Percentiles rank a stretch among this genome's conserved stretches.
Conservation (phyloP, 1,284 basidiomycete species). For the Rhodofomes roseus region DNA sequence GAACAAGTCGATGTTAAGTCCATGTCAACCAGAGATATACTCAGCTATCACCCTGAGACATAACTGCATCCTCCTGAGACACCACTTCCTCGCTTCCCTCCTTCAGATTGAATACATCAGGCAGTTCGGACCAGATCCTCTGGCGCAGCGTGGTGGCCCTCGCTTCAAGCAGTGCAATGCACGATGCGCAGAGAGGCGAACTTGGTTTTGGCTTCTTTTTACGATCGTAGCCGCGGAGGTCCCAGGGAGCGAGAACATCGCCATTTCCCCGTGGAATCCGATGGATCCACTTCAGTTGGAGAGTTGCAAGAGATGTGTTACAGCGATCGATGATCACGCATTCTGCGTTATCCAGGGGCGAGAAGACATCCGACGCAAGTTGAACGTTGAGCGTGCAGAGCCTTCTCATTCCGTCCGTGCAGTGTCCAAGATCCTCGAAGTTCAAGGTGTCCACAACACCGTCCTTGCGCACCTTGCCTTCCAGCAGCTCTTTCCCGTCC, state of each 20-base stretch:
- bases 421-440: neutral
- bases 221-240: neutral
- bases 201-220: too few species aligned
- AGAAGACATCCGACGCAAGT: neutral
- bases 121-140: neutral
- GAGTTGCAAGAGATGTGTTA: neutral
- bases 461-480: neutral
- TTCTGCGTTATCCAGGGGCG: neutral
- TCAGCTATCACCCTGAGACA: neutral
- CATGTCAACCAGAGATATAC: too few species aligned
- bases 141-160: neutral
- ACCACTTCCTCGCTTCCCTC: too few species aligned
- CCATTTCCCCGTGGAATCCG: neutral
- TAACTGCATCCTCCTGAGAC: neutral
- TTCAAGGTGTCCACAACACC: neutral
- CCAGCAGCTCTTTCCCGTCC: neutral
- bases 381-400: neutral
- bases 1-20: neutral
- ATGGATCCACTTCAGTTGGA: neutral
- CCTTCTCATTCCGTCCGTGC: neutral
- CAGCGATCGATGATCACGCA: neutral
- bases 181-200: neutral
- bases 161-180: neutral
- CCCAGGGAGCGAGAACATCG: neutral
- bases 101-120: neutral